Conservation (phyloP, 2,329 filamentous ascomycete genomes). For the Colletotrichum sojae region DNA sequence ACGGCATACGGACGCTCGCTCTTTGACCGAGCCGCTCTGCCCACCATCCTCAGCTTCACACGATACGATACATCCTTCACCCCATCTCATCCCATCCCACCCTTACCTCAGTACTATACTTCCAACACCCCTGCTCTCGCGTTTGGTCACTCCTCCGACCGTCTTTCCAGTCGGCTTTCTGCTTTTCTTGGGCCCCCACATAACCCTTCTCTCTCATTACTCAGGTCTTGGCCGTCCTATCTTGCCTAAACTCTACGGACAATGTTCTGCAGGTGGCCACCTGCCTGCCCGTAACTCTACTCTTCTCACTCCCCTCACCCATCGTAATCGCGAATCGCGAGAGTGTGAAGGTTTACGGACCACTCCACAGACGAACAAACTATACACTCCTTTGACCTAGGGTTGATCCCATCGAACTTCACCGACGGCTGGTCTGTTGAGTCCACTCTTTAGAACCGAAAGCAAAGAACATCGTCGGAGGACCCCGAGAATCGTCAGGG, state of each 20-base stretch:
- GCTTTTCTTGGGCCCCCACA: conserved; percentile 25
- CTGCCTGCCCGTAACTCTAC: conserved; percentile 23
- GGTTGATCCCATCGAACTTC: conserved; percentile 46
- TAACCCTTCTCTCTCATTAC: conserved; percentile 36
- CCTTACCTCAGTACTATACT: neutral
- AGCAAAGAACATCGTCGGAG: neutral
- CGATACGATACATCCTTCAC: conserved; percentile 20
- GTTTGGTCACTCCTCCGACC: conserved; percentile 24
- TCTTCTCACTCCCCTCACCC: conserved; percentile 3
- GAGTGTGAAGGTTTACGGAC: conserved; percentile 27
- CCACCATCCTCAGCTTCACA: conserved; percentile 22
- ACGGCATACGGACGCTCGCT: conserved; percentile 25
- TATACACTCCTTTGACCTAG: conserved; percentile 36
- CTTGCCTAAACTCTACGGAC: conserved; percentile 26
- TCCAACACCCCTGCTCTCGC: conserved; percentile 11
- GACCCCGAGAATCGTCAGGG: too few species aligned
- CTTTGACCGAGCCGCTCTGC: conserved; percentile 25
- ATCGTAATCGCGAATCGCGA: conserved; percentile 5
- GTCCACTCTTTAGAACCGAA: conserved; percentile 33
- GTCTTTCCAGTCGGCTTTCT: conserved; percentile 2
- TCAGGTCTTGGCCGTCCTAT: conserved; percentile 37
- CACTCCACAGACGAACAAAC: conserved; percentile 16
- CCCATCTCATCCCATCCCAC: neutral
- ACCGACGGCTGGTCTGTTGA: conserved; percentile 49
- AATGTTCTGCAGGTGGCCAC: conserved; percentile 35